Percentiles rank a stretch among this genome's conserved stretches.
Evolutionary conservation across 345 rosid genomes (phyloP).

Genomic region (Eucalyptus marginata): DNA sequence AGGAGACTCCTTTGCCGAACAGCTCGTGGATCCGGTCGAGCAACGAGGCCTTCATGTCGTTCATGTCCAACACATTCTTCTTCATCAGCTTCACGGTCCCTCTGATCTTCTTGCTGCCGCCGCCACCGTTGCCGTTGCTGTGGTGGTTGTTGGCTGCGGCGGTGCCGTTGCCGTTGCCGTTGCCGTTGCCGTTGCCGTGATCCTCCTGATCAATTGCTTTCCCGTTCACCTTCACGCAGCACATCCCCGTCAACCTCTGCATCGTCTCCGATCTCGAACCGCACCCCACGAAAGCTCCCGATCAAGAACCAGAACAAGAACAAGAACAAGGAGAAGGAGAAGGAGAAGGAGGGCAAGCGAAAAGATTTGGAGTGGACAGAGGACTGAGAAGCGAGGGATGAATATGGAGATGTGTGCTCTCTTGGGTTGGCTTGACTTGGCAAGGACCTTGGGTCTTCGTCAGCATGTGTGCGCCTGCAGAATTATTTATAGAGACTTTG

Average conservation of each 20-base stretch:
- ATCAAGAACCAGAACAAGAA: background rate
- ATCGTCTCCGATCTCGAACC: background rate
- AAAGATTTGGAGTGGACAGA: background rate
- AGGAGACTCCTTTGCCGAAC: conserved; percentile 47
- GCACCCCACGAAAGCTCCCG: background rate
- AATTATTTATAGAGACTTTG: background rate
- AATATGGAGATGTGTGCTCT: background rate
- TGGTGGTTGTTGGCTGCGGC: background rate
- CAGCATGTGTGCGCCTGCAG: background rate
- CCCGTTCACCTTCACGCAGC: background rate
- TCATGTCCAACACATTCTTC: conserved; percentile 58
- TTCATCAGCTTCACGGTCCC: conserved; percentile 64
- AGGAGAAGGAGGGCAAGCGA: background rate
- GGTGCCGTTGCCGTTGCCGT: background rate
- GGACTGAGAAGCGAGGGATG: background rate
- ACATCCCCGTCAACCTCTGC: background rate
- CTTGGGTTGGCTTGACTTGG: background rate
- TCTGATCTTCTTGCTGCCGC: conserved; percentile 16
- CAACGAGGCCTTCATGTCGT: conserved; percentile 49
- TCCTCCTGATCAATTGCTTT: background rate
- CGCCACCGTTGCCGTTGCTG: conserved; percentile 1
- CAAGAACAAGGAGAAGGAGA: accelerated
- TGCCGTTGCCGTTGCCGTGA: background rate
- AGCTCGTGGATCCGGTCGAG: conserved; percentile 63
- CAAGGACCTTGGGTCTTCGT: background rate